A percentile compares a stretch with the other conserved stretches of the same genome.
These are phyloP conservation scores for Mycosphaerella arachidis DNA, from an alignment of 2,329 filamentous ascomycete species.

Conservation along the genomic window DNA sequence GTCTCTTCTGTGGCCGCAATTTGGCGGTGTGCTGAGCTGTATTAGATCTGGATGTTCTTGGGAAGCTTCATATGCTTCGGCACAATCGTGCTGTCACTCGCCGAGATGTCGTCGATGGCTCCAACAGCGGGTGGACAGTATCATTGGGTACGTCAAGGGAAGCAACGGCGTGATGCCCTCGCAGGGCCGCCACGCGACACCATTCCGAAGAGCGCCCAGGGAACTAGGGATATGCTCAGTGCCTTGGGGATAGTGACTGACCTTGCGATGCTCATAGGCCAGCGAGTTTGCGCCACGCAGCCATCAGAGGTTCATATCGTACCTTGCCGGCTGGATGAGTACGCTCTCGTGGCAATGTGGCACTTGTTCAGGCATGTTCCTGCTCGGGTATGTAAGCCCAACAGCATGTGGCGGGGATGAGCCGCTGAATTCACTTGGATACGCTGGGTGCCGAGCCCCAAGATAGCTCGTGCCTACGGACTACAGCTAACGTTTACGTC, in stretches of 20 bases:
- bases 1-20: not conserved
- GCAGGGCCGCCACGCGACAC: not conserved
- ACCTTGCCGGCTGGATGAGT: constrained; percentile 17
- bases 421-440: no score
- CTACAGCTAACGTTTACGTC: no score
- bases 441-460: no score
- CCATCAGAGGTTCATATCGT: constrained; percentile 28
- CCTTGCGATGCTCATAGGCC: not conserved
- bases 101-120: constrained; percentile 27
- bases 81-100: constrained; percentile 21
- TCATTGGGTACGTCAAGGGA: constrained; percentile 19
- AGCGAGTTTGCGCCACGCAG: constrained; percentile 23
- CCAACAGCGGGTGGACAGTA: constrained; percentile 28
- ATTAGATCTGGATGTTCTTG: constrained; percentile 19
- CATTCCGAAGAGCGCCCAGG: not conserved
- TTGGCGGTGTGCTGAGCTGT: not conserved
- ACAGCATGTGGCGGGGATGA: not conserved
- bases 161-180: not conserved
- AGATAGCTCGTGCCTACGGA: not conserved
- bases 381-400: constrained; percentile 2
- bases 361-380: constrained; percentile 11
- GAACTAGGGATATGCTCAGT: not conserved
- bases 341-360: constrained; percentile 16
- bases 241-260: not conserved
- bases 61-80: constrained; percentile 13